Evolutionary conservation across 495 filamentous ascomycete genomes (phyloP).

Genomic region (Tuber calosporum): DNA sequence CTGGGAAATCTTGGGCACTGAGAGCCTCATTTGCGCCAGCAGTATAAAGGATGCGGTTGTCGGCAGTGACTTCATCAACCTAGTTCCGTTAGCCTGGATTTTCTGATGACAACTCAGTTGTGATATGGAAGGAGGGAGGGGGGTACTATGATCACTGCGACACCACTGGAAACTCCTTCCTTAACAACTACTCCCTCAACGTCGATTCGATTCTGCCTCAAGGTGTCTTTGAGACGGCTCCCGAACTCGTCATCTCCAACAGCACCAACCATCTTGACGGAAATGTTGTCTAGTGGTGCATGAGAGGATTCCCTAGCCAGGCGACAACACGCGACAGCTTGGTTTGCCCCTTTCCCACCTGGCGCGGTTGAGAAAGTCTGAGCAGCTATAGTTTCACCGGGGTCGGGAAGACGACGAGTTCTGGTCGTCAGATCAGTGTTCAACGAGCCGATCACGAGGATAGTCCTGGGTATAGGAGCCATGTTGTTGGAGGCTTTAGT

Average conservation of each 20-base stretch:
- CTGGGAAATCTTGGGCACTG: slow-evolving; percentile 32
- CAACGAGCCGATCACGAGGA: slow-evolving; percentile 83
- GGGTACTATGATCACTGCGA: slow-evolving; percentile 63
- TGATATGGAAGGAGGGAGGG: background rate
- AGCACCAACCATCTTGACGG: slow-evolving; percentile 72
- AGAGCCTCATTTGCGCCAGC: slow-evolving; percentile 68
- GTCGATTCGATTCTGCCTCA: slow-evolving; percentile 36
- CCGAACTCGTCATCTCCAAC: slow-evolving; percentile 69
- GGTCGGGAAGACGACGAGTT: slow-evolving; percentile 70
- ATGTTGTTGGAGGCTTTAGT: background rate
- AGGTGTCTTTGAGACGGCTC: slow-evolving; percentile 44
- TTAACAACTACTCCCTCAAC: slow-evolving; percentile 25
- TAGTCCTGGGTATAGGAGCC: slow-evolving; percentile 44
- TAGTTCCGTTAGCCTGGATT: slow-evolving; percentile 40
- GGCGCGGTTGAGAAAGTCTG: slow-evolving; percentile 66
- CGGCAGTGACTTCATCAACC: slow-evolving; percentile 66
- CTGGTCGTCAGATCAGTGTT: slow-evolving; percentile 87
- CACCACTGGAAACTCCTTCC: slow-evolving; percentile 58
- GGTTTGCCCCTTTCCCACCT: slow-evolving; percentile 94
- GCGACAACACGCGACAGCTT: slow-evolving; percentile 72
- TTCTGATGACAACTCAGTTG: background rate
- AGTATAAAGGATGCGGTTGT: slow-evolving; percentile 79
- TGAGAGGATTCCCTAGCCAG: slow-evolving; percentile 50
- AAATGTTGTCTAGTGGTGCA: slow-evolving; percentile 45
- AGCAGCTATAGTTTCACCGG: slow-evolving; percentile 85